Conservation (phyloP, 2,329 filamentous ascomycete genomes). For the Exophiala mesophila region DNA sequence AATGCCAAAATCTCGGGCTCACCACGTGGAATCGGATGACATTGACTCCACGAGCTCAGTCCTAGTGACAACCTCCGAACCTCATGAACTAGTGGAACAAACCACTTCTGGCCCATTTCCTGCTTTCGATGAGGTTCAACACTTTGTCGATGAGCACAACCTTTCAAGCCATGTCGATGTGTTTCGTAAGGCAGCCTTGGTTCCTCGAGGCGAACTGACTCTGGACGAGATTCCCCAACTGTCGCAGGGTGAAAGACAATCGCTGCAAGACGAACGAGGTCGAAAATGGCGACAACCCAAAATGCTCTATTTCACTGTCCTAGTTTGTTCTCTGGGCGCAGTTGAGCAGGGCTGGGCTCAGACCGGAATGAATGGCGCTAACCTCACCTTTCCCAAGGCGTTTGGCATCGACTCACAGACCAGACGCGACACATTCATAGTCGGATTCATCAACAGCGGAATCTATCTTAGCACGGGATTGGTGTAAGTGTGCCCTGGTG, state of each 20-base stretch:
- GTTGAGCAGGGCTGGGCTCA: slow-evolving; percentile 52
- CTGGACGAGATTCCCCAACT: slow-evolving; percentile 29
- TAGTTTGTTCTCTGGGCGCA: slow-evolving; percentile 49
- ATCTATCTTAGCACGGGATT: slow-evolving; percentile 50
- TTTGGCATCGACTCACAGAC: slow-evolving; percentile 43
- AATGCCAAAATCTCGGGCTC: background rate
- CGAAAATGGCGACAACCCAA: slow-evolving; percentile 49
- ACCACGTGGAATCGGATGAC: background rate
- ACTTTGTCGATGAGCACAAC: slow-evolving; percentile 10
- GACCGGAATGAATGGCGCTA: slow-evolving; percentile 50
- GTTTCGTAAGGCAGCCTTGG: slow-evolving; percentile 14
- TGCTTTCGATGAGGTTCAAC: slow-evolving; percentile 3
- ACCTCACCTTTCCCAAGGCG: slow-evolving; percentile 46
- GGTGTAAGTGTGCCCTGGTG: slow-evolving; percentile 37
- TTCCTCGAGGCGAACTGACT: slow-evolving; percentile 12
- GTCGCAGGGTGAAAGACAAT: slow-evolving; percentile 37
- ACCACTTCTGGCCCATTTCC: background rate
- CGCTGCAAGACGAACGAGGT: slow-evolving; percentile 40
- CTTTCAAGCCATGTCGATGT: slow-evolving; percentile 10
- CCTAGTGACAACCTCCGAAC: background rate
- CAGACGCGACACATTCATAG: slow-evolving; percentile 49
- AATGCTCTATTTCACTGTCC: slow-evolving; percentile 47
- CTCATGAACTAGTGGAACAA: background rate
- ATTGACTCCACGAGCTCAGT: background rate
- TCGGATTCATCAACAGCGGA: slow-evolving; percentile 60